These are phyloP conservation scores for Trifolium dubium DNA, from an alignment of 306 rosid genomes.

Conservation along the genomic window DNA sequence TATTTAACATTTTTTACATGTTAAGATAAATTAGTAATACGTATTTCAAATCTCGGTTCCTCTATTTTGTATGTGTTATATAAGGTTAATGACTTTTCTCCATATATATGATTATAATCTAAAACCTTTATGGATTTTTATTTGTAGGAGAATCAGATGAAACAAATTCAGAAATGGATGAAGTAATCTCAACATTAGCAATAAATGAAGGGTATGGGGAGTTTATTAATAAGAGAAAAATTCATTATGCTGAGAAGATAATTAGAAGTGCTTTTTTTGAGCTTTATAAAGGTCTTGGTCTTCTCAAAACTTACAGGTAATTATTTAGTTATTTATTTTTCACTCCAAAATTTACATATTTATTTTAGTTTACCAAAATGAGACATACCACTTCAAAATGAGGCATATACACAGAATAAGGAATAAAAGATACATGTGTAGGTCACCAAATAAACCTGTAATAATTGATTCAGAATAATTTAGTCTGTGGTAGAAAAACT, in stretches of 20 bases:
- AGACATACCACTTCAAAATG: too few species aligned
- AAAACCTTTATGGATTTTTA: neutral
- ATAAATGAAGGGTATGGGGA: constrained; percentile 67
- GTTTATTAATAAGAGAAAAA: constrained; percentile 64
- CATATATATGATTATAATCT: neutral
- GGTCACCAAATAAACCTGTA: too few species aligned
- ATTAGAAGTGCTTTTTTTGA: constrained; percentile 83
- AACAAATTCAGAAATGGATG: constrained; percentile 58
- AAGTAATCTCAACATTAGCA: constrained; percentile 59
- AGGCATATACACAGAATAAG: too few species aligned
- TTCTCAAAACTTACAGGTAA: constrained; percentile 85
- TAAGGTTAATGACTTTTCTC: neutral
- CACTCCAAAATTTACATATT: too few species aligned
- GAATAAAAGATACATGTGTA: too few species aligned
- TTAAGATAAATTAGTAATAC: too few species aligned
- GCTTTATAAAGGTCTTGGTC: constrained; percentile 77
- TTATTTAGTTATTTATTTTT: too few species aligned
- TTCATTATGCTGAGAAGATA: constrained; percentile 81
- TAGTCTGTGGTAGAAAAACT: too few species aligned
- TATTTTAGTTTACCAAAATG: too few species aligned
- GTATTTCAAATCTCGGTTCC: too few species aligned
- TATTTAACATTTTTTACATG: neutral
- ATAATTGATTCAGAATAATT: too few species aligned
- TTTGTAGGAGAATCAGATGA: constrained; percentile 50
- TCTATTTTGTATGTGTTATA: too few species aligned